Base-by-base conservation (phyloP, 2,329 filamentous ascomycete genomes). In the Verticillium klebahnii region DNA sequence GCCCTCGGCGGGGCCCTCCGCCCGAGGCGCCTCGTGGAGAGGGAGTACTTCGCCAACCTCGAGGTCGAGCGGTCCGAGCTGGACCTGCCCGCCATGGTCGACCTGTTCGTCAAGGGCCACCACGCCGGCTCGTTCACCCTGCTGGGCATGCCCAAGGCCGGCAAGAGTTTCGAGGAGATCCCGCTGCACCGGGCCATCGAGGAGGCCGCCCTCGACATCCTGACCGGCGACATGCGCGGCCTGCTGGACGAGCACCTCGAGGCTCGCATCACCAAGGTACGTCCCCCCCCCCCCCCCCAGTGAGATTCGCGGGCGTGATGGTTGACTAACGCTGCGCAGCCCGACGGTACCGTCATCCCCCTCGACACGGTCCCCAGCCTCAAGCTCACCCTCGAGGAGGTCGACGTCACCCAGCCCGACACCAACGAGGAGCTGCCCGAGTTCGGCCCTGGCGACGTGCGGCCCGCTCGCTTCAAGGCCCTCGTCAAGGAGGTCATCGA, bases 31-130 rank as follows among this genome's bases (percentile, higher is more conserved):
- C n/a, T 17, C 31, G 29, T 17, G 31, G 57, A 60, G 29, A 56
- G 23, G 37, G 72, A 78, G 67, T 79, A 74, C 68, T 72, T 73
- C 34, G 71, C 75, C 29, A 69, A 73, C 40, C 62, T 80, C 34
- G 61, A 70, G 29, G 74, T 78, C 17, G 70, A 80, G 45, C 71
- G 77, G 32, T 65, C 67, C 5, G 72, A 77, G 56, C 63, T 80
- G 14, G 69, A 69, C 5, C 68, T 78, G 25, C 77, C 77, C 2
- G 75, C 71, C 63, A 69, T 68, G 23, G 70, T 81, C 55, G 65
- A 73, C 15, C 62, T 80, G n/a, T 69, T 72, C 39, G 61, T 77
- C 7, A 67, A 65, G 3, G 68, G 67, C 1, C 29, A 61, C 4
- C 63, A 69, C 29, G 70, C 72, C 29, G 77, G 75, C 17, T 69